Evolutionary conservation across 2,329 filamentous ascomycete species (phyloP).

Genomic region (Tolypocladium album): DNA sequence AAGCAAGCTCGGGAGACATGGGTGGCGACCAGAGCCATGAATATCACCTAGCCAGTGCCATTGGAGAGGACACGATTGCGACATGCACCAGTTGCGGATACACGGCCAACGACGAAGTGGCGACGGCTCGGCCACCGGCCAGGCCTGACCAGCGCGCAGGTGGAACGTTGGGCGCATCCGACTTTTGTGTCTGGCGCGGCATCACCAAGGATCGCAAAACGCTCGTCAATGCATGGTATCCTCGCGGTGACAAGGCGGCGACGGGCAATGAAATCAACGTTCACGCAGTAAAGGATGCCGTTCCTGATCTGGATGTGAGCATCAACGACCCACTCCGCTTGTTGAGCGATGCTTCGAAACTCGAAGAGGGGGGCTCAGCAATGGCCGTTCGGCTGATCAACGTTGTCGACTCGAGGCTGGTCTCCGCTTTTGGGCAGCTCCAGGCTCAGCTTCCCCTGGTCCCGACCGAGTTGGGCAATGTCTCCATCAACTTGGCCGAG

Average conservation of each 20-base stretch:
- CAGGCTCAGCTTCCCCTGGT: conserved; percentile 13
- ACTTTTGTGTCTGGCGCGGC: conserved; percentile 44
- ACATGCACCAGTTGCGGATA: conserved; percentile 65
- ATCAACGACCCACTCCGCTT: conserved; percentile 47
- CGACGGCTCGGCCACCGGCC: conserved; percentile 22
- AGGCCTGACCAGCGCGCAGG: not conserved
- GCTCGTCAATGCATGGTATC: conserved; percentile 61
- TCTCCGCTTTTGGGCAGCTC: conserved; percentile 12
- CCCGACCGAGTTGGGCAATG: conserved; percentile 5
- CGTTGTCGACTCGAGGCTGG: conserved; percentile 21
- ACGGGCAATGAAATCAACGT: conserved; percentile 30
- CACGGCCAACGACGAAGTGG: conserved; percentile 82
- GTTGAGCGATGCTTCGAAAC: conserved; percentile 33
- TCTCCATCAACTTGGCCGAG: conserved; percentile 11
- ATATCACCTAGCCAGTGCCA: conserved; percentile 71
- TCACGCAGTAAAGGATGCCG: conserved; percentile 52
- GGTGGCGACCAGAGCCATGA: conserved; percentile 90
- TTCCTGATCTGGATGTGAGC: conserved; percentile 60
- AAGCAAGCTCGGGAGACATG: conserved; percentile 93
- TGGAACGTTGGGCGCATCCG: conserved; percentile 1
- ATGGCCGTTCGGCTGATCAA: conserved; percentile 17
- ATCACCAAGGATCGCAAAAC: conserved; percentile 57
- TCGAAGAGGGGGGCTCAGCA: conserved; percentile 1
- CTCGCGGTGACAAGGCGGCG: conserved; percentile 18
- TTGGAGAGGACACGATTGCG: conserved; percentile 79